Base-by-base conservation (phyloP, 2,329 filamentous ascomycete species). In the Trematosphaeria pertusa region DNA sequence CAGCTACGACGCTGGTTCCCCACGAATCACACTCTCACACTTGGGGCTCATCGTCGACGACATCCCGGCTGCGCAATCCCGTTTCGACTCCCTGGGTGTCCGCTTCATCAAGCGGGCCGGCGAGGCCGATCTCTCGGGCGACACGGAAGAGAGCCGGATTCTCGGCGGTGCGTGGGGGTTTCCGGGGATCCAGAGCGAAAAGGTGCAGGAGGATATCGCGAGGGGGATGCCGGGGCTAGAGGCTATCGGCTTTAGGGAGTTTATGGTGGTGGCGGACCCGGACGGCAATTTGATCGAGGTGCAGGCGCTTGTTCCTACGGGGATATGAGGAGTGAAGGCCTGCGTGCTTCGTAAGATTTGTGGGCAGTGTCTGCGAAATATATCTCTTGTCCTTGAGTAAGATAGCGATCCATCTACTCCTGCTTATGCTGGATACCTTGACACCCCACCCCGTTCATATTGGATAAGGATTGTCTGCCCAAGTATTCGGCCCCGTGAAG, bases 21-120 rank as follows among this genome's bases (percentile, higher is more conserved):
- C 62, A 8, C 14, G 12, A 6, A 71, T 66, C 52, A 70, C 66
- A 2, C 67, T 73, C 35, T 59, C 61, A 11, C 68, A 74, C 49
- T 51, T 73, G 11, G 71, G 71, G 3, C 58, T 74, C 14, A 58
- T 74, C 10, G 72, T 73, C 8, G 68, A 65, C 1, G 65, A 72
- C 44, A 48, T 71, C 4, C 32, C 50, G 14, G 60, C 58, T 5
- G 57, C 64, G 1, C 63, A 72, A 54, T 32, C 33, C 1, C 56
- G 64, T 3, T 55, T 70, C n/a, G 61, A 67, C 5, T 32, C 35
- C 0, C 37, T 42, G 12, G 46, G 45, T 12, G 56, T 64, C 9
- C 50, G 50, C 5, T 55, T 69, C n/a, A 32, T 68, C n/a, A 72
- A 72, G 55, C 34, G 52, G 4, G 49, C 48, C 10, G 61, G 62